A percentile compares a stretch with the other conserved stretches of the same genome.
Conservation (phyloP, 495 filamentous ascomycete species). For the Astrothelium subdiscretum region DNA sequence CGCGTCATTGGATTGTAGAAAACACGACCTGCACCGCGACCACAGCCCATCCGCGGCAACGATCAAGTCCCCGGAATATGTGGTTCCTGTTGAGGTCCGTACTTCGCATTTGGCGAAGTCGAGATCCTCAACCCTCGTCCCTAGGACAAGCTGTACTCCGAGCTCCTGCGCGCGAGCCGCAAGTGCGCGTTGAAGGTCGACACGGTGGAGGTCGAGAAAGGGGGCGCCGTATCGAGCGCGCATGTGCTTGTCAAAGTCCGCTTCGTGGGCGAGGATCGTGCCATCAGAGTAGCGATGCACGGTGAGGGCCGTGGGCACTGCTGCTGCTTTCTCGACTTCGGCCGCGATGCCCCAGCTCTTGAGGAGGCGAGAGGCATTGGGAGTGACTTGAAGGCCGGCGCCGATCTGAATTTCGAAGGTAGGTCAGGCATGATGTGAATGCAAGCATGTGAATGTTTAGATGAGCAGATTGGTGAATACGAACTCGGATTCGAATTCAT, state of each 20-base stretch:
- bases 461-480: neutral
- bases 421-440: neutral
- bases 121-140: conserved; percentile 16
- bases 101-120: conserved; percentile 17
- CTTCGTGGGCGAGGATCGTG: conserved; percentile 19
- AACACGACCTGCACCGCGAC: conserved; percentile 24
- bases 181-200: conserved; percentile 23
- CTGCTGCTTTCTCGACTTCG: conserved; percentile 14
- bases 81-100: conserved; percentile 8
- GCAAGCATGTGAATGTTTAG: conserved; percentile 2
- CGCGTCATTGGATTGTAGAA: conserved; percentile 18
- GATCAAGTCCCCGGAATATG: conserved; percentile 27
- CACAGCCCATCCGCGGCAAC: conserved; percentile 30
- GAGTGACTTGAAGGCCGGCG: conserved; percentile 29
- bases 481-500: neutral
- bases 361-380: conserved; percentile 27
- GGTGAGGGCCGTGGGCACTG: conserved; percentile 14
- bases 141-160: conserved; percentile 16
- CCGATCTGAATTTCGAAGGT: conserved; percentile 19
- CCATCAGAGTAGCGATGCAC: conserved; percentile 23
- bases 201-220: conserved; percentile 26
- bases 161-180: conserved; percentile 19
- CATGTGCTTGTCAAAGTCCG: conserved; percentile 18
- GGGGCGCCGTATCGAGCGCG: conserved; percentile 20
- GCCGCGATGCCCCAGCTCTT: conserved; percentile 22